These are phyloP conservation scores for Papilionanthe hybrid DNA, from an alignment of 116 monocot genomes.

Conservation along the genomic window DNA sequence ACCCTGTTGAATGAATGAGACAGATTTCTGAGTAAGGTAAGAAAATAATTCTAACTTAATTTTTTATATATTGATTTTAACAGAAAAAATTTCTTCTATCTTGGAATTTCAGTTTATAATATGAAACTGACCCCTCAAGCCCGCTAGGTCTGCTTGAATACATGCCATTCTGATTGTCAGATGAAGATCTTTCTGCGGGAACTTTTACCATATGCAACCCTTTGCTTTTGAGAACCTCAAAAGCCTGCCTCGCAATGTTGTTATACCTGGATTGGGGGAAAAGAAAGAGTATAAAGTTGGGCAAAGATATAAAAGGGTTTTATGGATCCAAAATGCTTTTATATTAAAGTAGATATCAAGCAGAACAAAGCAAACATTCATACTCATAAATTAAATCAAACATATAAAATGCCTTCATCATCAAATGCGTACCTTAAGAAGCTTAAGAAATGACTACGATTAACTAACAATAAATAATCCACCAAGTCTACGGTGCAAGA, in stretches of 20 bases:
- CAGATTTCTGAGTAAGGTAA: background rate
- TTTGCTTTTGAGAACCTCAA: conserved; percentile 51
- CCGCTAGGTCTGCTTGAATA: conserved; percentile 48
- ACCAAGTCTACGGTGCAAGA: background rate
- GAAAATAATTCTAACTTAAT: background rate
- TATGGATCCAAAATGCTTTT: background rate
- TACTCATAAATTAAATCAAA: background rate
- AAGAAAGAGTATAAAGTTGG: conserved; percentile 11
- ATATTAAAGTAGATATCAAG: background rate
- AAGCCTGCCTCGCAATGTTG: conserved; percentile 90
- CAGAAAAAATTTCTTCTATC: background rate
- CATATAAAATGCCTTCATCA: background rate
- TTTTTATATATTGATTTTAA: background rate
- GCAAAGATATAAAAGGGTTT: background rate
- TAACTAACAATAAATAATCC: background rate
- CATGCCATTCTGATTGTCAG: conserved; percentile 17
- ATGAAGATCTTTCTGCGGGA: conserved; percentile 15
- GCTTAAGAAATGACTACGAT: background rate
- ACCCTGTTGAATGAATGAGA: conserved; percentile 34
- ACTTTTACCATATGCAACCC: conserved; percentile 13
- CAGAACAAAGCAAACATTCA: background rate
- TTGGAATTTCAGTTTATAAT: background rate
- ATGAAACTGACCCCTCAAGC: conserved; percentile 64
- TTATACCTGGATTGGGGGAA: conserved; percentile 56
- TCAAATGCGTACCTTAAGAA: background rate